phyloP scores from a whole-genome alignment of 306 rosid species.

The Cicer judaicum region DNA sequence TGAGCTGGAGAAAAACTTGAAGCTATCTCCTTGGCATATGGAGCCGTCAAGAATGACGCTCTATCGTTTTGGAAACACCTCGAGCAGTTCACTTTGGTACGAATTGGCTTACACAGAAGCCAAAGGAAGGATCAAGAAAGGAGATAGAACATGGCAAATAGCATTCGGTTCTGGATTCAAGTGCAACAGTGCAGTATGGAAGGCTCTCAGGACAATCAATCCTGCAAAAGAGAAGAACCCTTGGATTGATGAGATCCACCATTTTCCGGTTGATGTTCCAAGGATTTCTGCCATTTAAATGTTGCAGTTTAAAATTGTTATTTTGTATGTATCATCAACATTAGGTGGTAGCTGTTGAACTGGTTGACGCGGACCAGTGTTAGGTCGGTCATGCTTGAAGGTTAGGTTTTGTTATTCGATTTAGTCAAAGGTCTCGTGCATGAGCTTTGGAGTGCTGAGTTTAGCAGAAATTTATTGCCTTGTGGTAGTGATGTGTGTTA shows the following conservation, averaged over 20 bases:
- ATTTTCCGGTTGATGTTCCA: slow-evolving; percentile 79
- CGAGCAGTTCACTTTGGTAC: slow-evolving; percentile 89
- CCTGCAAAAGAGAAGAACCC: slow-evolving; percentile 80
- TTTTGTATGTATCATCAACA: slow-evolving; percentile 8
- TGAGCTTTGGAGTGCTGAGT: slow-evolving; percentile 10
- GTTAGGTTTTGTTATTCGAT: slow-evolving; percentile 26
- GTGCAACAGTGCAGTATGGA: slow-evolving; percentile 91
- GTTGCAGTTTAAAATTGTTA: neutral
- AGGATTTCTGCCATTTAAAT: slow-evolving; percentile 57
- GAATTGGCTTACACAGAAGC: slow-evolving; percentile 76
- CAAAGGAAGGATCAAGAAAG: slow-evolving; percentile 80
- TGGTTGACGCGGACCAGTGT: neutral
- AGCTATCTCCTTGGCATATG: slow-evolving; percentile 83
- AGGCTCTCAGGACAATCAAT: slow-evolving; percentile 71
- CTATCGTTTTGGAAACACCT: slow-evolving; percentile 83
- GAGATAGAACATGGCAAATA: slow-evolving; percentile 87
- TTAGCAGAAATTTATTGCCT: neutral
- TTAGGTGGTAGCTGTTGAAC: slow-evolving; percentile 31
- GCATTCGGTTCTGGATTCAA: slow-evolving; percentile 93
- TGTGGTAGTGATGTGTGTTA: slow-evolving; percentile 2
- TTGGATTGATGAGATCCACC: slow-evolving; percentile 73
- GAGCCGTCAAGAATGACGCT: slow-evolving; percentile 95
- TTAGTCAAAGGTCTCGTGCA: slow-evolving; percentile 22
- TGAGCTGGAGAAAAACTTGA: slow-evolving; percentile 84
- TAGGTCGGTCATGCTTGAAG: slow-evolving; percentile 1